These are phyloP conservation scores for Aspergillus costaricaensis DNA, from an alignment of 2,329 filamentous ascomycete genomes.

Conservation along the genomic window DNA sequence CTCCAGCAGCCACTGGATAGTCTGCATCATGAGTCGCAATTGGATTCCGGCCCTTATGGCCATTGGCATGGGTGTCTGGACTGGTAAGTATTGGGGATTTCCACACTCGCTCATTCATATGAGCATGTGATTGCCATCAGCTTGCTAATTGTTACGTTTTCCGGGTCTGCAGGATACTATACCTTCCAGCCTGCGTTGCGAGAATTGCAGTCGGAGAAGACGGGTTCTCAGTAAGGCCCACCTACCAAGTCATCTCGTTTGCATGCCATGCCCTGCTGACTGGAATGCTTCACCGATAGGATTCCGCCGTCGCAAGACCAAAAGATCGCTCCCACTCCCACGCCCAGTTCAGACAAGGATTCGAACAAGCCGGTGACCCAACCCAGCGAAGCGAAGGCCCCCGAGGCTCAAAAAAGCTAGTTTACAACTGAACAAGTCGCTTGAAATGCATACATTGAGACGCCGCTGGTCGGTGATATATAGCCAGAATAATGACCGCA, in stretches of 20 bases:
- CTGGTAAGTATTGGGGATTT: slow-evolving; percentile 30
- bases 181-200: slow-evolving; percentile 46
- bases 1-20: background rate
- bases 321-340: background rate
- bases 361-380: background rate
- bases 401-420: background rate
- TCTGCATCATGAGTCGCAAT: slow-evolving; percentile 39
- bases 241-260: background rate
- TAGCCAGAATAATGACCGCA: background rate
- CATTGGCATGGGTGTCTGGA: slow-evolving; percentile 44
- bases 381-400: background rate
- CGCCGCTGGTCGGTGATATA: background rate
- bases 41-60: slow-evolving; percentile 40
- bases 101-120: background rate
- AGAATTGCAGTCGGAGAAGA: slow-evolving; percentile 37
- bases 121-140: background rate
- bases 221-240: slow-evolving; percentile 15
- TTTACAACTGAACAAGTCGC: background rate
- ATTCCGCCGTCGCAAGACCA: background rate
- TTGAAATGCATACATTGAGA: background rate
- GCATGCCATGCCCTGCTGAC: background rate
- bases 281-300: background rate
- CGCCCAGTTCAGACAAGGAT: background rate
- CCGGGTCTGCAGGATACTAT: slow-evolving; percentile 41
- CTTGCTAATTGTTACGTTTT: slow-evolving; percentile 1